Base-by-base conservation (phyloP, 352 stramenopile species). In the Phytophthora fragariae region DNA sequence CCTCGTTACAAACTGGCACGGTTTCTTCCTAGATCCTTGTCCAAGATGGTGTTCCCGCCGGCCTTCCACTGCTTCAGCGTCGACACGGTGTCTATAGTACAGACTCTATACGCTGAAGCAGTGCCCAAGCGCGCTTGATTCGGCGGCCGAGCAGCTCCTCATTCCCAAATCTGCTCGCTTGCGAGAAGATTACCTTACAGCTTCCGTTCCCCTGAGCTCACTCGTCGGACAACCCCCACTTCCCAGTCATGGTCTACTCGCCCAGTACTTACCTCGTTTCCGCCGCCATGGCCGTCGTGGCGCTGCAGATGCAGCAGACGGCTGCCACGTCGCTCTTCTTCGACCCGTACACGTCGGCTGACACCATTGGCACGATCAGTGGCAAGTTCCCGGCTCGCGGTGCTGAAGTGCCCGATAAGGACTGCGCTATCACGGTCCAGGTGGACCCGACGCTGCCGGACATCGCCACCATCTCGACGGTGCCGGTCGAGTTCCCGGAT, bases 371-470 rank as follows among this genome's bases (percentile, higher is more conserved):
- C 4, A 35, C 66, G 35, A 60, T 79, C 62, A 61, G n/a, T 9
- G 19, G 15, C 31, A 52, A 68, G 3, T 73, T 65, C 15, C 73
- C 73, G 33, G 50, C 39, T 50, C 57, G 35, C 29, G 64, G 69
- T 50, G 35, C 17, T 5, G 69, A 70, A 10, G 49, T 71, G 33
- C 8, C 46, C 44, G 63, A 71, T 14, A 24, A 65, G 49, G 56
- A 71, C 50, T 68, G 57, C 7, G 59, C 46, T n/a, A 53, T 77
- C 14, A 55, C 58, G 17, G 55, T 71, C 5, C 12, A 62, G 55
- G 33, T 63, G 17, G 73, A 80, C 64, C 69, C 68, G 11, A 80
- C 73, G 49, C 56, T 80, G 3, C 73, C 69, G 3, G n/a, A 80
- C 56, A 71, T 80, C 31, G 62, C 46, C 0, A 74, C 73, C 1